Conservation (phyloP, 129 eudicot genomes). For the Silybum marianum region DNA sequence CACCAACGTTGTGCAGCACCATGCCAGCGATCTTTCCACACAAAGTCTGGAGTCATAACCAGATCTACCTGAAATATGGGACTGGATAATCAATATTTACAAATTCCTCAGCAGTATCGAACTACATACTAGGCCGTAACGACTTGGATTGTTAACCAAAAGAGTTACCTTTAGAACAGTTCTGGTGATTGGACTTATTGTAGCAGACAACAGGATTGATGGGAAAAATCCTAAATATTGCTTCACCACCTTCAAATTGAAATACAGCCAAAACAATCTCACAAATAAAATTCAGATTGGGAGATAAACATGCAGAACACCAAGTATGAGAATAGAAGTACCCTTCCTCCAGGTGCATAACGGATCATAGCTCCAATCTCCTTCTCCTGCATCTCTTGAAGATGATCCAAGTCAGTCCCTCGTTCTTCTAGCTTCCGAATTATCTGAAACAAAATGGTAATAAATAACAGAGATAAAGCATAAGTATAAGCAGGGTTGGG, state of each 20-base stretch:
- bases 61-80: slow-evolving; percentile 71
- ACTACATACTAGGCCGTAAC: background rate
- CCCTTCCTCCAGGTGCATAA: slow-evolving; percentile 97
- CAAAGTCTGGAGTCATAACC: slow-evolving; percentile 79
- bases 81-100: slow-evolving; percentile 25
- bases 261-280: slow-evolving; percentile 24
- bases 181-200: slow-evolving; percentile 97
- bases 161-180: slow-evolving; percentile 87
- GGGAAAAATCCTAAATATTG: slow-evolving; percentile 90
- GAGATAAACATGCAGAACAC: slow-evolving; percentile 16
- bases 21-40: slow-evolving; percentile 99
- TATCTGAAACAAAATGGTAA: slow-evolving; percentile 52
- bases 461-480: slow-evolving; percentile 18
- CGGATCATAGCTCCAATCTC: slow-evolving; percentile 96
- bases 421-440: slow-evolving; percentile 94
- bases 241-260: slow-evolving; percentile 64
- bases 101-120: background rate
- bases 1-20: slow-evolving; percentile 98
- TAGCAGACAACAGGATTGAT: slow-evolving; percentile 86
- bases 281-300: background rate
- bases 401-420: slow-evolving; percentile 79
- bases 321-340: slow-evolving; percentile 23
- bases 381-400: slow-evolving; percentile 86
- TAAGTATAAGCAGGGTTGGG: background rate
- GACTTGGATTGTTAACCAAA: slow-evolving; percentile 17